A percentile compares a stretch with the other conserved stretches of the same genome.
Evolutionary conservation across 805 yeast genomes (phyloP).

Genomic region (Pichia thaimueangensis): DNA sequence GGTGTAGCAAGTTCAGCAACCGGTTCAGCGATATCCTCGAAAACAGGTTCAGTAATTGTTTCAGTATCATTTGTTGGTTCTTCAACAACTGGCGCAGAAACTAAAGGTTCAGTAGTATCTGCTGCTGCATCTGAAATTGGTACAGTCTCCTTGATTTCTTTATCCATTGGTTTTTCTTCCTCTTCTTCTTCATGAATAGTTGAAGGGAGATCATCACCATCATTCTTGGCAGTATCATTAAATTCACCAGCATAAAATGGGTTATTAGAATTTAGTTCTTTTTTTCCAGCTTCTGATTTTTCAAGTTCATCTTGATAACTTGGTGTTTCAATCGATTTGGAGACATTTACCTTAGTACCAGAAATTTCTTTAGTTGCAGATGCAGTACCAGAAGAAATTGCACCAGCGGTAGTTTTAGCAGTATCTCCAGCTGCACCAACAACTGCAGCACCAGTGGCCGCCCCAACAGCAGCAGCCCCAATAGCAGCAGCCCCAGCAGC

Average conservation of each 20-base stretch:
- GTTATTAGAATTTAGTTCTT: slow-evolving; percentile 15
- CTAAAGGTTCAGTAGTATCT: neutral
- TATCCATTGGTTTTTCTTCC: slow-evolving; percentile 4
- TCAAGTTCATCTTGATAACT: slow-evolving; percentile 3
- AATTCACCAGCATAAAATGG: slow-evolving; percentile 14
- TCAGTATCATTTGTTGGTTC: neutral
- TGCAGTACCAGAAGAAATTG: slow-evolving; percentile 15
- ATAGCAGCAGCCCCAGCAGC: slow-evolving; percentile 17
- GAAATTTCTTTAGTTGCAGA: too few species aligned
- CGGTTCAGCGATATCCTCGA: neutral
- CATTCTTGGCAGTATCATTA: slow-evolving; percentile 7
- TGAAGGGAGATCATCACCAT: slow-evolving; percentile 10
- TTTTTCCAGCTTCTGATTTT: slow-evolving; percentile 2
- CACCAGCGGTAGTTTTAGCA: slow-evolving; percentile 26
- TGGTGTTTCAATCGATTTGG: slow-evolving; percentile 13
- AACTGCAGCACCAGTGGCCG: slow-evolving; percentile 19
- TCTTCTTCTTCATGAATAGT: slow-evolving; percentile 19
- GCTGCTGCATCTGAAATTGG: neutral
- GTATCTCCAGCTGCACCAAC: slow-evolving; percentile 21
- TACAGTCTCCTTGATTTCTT: neutral
- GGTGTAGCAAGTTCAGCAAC: neutral
- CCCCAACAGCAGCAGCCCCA: slow-evolving; percentile 18
- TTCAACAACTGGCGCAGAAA: neutral
- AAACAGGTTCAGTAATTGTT: neutral
- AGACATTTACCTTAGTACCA: too few species aligned